Evolutionary conservation across 148 eudicot genomes (phyloP).

Genomic region (Mesembryanthemum crystallinum): DNA sequence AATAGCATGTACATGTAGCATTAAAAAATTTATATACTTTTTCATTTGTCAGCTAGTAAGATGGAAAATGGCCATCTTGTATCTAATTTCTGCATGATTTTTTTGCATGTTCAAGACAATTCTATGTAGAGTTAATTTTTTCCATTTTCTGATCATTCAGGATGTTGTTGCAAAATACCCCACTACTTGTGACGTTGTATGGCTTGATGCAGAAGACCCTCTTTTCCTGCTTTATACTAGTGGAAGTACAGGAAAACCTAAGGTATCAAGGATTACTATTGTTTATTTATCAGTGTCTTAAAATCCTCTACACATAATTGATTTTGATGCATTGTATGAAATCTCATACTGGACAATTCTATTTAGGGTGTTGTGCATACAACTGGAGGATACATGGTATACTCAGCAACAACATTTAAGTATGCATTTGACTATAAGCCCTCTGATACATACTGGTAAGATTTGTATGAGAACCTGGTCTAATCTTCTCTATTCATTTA

Average conservation of each 20-base stretch:
- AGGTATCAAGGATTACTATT: slow-evolving; percentile 44
- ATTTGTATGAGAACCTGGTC: neutral
- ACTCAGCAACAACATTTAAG: slow-evolving; percentile 94
- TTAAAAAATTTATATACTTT: neutral
- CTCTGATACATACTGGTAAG: slow-evolving; percentile 89
- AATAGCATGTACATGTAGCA: neutral
- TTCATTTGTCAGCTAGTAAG: neutral
- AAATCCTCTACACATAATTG: neutral
- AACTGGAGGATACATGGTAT: slow-evolving; percentile 99
- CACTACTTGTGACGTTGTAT: slow-evolving; percentile 74
- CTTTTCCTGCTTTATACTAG: slow-evolving; percentile 93
- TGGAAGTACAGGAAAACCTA: slow-evolving; percentile 99
- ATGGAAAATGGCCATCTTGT: neutral
- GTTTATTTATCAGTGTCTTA: neutral
- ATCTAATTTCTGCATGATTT: neutral
- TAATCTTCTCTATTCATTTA: neutral
- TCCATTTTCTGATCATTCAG: slow-evolving; percentile 37
- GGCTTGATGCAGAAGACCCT: slow-evolving; percentile 97
- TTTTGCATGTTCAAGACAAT: neutral
- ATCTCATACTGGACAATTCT: neutral
- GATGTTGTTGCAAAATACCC: slow-evolving; percentile 85
- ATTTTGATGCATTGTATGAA: neutral
- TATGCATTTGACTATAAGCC: slow-evolving; percentile 98
- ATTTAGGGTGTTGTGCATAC: slow-evolving; percentile 93
- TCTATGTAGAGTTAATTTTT: neutral